Evolutionary conservation across 371 early-diverging fungal species (phyloP), one percentile per base, ranked within the genome.

Genomic region (Rhizopus delemar): DNA sequence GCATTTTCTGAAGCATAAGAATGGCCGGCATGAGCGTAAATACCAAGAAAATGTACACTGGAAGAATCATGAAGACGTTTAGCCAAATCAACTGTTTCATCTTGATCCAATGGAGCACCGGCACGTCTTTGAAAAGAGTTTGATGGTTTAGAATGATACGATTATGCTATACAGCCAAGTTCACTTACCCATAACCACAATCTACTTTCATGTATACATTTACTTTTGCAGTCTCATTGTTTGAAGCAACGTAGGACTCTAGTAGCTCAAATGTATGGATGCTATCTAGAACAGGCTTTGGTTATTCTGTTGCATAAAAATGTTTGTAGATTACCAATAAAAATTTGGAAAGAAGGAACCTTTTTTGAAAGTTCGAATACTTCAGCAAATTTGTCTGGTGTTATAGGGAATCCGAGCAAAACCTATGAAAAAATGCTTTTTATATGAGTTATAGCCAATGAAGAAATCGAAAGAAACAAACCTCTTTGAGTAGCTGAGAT

Each of bases 1-100:
- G 69, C 11, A n/a, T 35, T 63, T 8, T 67, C 57, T 5, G 69
- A 63, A 15, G 68, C 60, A 46, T 79, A 79, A 4, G 76, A 75
- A 31, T 79, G 76, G 8, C 79, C 79, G 8, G 76, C 72, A 46
- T 79, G 79, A 4, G 73, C 64, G 29, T 79, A 79, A 6, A 79
- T 62, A 16, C 79, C 79, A n/a, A 51, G 45, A 4, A 79, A 46
- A 13, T 51, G 33, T 8, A 71, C 46, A 56, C 60, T 45, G 3
- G 59, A 39, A 13, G 76, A 79, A 5, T 55, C 34, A 2, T 53
- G 55, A 3, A 79, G 63, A 8, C 76, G 68, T 29, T 65, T 60
- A 8, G 79, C 79, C n/a, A 79, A 59, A 8, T 57, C 39, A 35
- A 79, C 16, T 0, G 70, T 56, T 9, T 57, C 33, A 1, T 56